Conservation (phyloP, 306 rosid species). For the Boehmeria nivea region DNA sequence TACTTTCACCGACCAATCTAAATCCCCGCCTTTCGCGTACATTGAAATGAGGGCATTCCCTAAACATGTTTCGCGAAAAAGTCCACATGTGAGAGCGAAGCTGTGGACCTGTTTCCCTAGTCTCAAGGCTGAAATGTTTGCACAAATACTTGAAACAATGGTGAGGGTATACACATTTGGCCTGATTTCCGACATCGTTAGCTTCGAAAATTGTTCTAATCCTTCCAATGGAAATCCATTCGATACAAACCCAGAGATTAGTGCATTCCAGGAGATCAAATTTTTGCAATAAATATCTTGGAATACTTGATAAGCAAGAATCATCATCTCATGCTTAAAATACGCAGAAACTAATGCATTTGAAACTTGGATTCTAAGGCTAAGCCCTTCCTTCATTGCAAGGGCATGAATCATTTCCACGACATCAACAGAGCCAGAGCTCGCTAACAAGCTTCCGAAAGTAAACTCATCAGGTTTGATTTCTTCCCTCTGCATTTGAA, state of each 20-base stretch:
- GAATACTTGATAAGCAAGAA: slow-evolving; percentile 47
- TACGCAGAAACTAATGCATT: slow-evolving; percentile 70
- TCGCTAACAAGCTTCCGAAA: slow-evolving; percentile 61
- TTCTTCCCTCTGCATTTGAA: slow-evolving; percentile 46
- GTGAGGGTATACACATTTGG: slow-evolving; percentile 58
- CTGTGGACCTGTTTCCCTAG: slow-evolving; percentile 71
- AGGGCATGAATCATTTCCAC: slow-evolving; percentile 57
- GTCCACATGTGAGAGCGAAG: slow-evolving; percentile 39
- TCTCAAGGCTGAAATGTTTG: slow-evolving; percentile 50
- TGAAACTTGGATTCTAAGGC: slow-evolving; percentile 31
- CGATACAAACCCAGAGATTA: slow-evolving; percentile 50
- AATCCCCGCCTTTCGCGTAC: slow-evolving; percentile 71
- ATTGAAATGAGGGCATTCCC: slow-evolving; percentile 57
- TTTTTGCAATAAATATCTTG: slow-evolving; percentile 31
- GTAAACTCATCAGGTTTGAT: slow-evolving; percentile 64
- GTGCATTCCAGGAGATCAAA: slow-evolving; percentile 72
- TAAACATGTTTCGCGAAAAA: slow-evolving; percentile 21
- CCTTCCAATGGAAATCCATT: slow-evolving; percentile 53
- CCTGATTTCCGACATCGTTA: slow-evolving; percentile 41
- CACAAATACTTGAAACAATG: slow-evolving; percentile 59
- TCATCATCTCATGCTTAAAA: slow-evolving; percentile 41
- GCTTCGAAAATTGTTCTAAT: slow-evolving; percentile 42
- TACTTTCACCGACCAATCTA: slow-evolving; percentile 50
- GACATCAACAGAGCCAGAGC: slow-evolving; percentile 28
- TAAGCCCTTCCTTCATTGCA: slow-evolving; percentile 47